Evolutionary conservation across 192 early-diverging fungal genomes (phyloP).

Genomic region (Coemansia sp.): DNA sequence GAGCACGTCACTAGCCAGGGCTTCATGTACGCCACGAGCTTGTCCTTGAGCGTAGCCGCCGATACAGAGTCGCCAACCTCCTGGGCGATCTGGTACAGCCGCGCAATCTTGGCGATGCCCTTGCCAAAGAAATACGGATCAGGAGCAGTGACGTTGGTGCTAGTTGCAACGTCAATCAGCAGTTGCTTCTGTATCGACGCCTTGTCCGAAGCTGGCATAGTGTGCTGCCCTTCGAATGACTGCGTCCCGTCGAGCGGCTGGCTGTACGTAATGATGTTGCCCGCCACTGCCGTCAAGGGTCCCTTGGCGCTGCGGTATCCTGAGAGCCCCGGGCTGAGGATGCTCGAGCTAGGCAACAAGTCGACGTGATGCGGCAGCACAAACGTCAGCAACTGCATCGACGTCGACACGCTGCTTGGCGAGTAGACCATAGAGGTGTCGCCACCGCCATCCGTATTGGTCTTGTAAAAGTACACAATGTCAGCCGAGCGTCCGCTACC

Average conservation of each 20-base stretch:
- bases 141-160: slow-evolving; percentile 23
- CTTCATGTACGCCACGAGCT: slow-evolving; percentile 15
- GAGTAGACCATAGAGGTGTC: slow-evolving; percentile 15
- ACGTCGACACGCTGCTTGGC: slow-evolving; percentile 1
- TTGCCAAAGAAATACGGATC: slow-evolving; percentile 60
- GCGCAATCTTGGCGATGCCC: slow-evolving; percentile 49
- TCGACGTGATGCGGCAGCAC: slow-evolving; percentile 56
- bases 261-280: slow-evolving; percentile 49
- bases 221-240: slow-evolving; percentile 27
- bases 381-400: slow-evolving; percentile 44
- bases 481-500: slow-evolving; percentile 26
- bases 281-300: slow-evolving; percentile 47
- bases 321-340: slow-evolving; percentile 15
- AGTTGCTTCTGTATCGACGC: slow-evolving; percentile 36
- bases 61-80: slow-evolving; percentile 37
- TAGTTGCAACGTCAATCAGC: slow-evolving; percentile 26
- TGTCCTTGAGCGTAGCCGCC: slow-evolving; percentile 1
- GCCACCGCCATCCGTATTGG: slow-evolving; percentile 32
- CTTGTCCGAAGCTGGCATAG: slow-evolving; percentile 22
- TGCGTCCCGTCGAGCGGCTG: slow-evolving; percentile 35
- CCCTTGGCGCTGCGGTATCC: slow-evolving; percentile 57
- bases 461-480: slow-evolving; percentile 41
- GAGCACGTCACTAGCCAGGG: slow-evolving; percentile 36
- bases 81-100: slow-evolving; percentile 53
- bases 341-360: slow-evolving; percentile 1